Base-by-base conservation (phyloP, 2,329 filamentous ascomycete species). In the Exophiala calicioides region DNA sequence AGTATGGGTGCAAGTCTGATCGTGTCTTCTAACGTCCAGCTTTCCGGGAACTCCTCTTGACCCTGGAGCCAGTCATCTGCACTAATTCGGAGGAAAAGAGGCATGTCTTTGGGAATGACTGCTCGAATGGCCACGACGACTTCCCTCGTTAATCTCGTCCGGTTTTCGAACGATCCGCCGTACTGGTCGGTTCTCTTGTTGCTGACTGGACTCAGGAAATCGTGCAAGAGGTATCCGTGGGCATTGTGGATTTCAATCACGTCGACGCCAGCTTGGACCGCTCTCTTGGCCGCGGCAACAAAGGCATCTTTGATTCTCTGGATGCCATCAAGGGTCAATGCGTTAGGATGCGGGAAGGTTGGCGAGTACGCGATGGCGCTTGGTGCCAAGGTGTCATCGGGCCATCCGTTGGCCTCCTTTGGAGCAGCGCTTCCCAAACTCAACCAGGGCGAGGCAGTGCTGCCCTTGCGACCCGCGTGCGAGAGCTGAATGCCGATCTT, bases 201-300 rank as follows among this genome's bases (percentile, higher is more conserved):
- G n/a, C 75, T 74, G 0, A 77, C 76, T 0, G 87, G 86, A 0
- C 80, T 82, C 3, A 90, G 50, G 71, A 91, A 93, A 2, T 72
- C 69, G 58, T 83, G 80, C 0, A 91, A 69, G 0, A 93, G 76
- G 62, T 90, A 93, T 1, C 88, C 87, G 60, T 93, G 88, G 0
- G 87, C 88, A 57, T 77, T 79, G 69, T 93, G 88, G 39, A 94
- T 80, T 65, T 94, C 88, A 48, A 94, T 82, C 5, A 83, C 78
- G 62, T 95, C 88, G 37, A 88, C 79, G 6, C 88, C 89, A 1
- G 82, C 84, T 52, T 79, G 71, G 3, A 90, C 66, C 1, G 88
- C 78, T 27, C 83, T 71, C 55, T 74, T 71, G 0, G 79, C 75
- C 0, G 80, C 73, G n/a, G 46, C 52, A 13, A 50, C 56, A 40